Percentiles rank a stretch among this genome's conserved stretches.
These are phyloP conservation scores for Escovopsis sp. DNA, from an alignment of 2,329 filamentous ascomycete genomes.

Conservation along the genomic window DNA sequence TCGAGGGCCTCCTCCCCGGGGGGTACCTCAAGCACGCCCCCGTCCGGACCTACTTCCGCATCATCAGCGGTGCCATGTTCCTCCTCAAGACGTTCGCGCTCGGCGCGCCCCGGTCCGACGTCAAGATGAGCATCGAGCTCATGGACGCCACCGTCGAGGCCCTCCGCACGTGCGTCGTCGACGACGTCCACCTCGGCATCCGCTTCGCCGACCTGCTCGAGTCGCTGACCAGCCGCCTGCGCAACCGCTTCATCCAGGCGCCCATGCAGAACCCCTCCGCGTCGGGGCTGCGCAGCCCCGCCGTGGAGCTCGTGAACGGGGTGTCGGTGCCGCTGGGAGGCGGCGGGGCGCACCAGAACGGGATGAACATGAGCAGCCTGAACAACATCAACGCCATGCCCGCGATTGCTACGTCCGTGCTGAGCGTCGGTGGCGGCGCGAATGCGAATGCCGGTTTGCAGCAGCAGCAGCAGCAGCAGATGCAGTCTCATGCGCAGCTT, in stretches of 20 bases:
- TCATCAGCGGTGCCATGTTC: conserved; percentile 75
- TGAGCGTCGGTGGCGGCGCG: too few species aligned
- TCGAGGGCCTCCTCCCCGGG: conserved; percentile 57
- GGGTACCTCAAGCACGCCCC: conserved; percentile 71
- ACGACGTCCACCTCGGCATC: conserved; percentile 74
- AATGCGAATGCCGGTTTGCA: too few species aligned
- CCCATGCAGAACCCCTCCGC: conserved; percentile 29
- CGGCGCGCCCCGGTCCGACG: conserved; percentile 63
- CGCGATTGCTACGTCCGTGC: too few species aligned
- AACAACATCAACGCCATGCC: too few species aligned
- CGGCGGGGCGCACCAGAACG: conserved; percentile 10
- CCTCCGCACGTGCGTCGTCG: conserved; percentile 62
- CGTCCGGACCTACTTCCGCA: conserved; percentile 72
- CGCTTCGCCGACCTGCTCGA: conserved; percentile 73
- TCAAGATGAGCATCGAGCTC: conserved; percentile 57
- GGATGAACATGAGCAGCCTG: conserved; percentile 6
- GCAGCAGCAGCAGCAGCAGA: background rate
- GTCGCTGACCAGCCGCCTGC: conserved; percentile 57
- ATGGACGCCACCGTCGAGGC: conserved; percentile 63
- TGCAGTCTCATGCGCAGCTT: too few species aligned
- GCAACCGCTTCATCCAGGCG: conserved; percentile 57
- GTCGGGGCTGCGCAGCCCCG: conserved; percentile 25
- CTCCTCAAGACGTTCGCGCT: conserved; percentile 72
- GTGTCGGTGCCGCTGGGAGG: conserved; percentile 6
- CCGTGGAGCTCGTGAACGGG: conserved; percentile 18